Base-by-base conservation (phyloP, 2,329 filamentous ascomycete species). In the Colletotrichum higginsianum region DNA sequence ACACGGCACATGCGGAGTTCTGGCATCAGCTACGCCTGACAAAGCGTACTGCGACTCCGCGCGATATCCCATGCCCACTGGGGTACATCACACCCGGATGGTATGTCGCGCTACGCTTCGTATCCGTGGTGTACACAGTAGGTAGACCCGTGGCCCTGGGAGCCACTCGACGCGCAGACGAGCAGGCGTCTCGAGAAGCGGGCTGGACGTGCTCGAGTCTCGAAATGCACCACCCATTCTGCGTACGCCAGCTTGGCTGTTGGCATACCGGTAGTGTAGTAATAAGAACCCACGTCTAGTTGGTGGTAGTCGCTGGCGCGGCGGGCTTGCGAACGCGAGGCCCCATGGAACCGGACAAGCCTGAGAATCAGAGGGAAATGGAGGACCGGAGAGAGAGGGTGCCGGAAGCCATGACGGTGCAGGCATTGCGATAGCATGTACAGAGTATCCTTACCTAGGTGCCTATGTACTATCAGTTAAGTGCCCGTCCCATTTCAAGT, bases 21-120 rank as follows among this genome's bases (percentile, higher is more conserved):
- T 35, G 13, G 3, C 16, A 18, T 3, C 35, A 63, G 30, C 35
- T 30, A 35, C 49, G 38, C 26, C 61, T 38, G n/a, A 38, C 12
- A 21, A 30, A 55, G 44, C 15, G 11, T 46, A 26, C 40, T 9
- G 40, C 35, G 8, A 38, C 35, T 38, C 35, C 9, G 35, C 35
- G 35, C 23, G 21, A 65, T 21, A 44, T 58, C 21, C 23, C 30
- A 30, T 42, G 55, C 47, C 35, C 35, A 53, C 35, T 21, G 21
- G 26, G 26, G 21, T 9, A 44, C 23, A 57, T 49, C 15, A 44
- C 23, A 57, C 56, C 44, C 23, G 64, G 67, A 67, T 50, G 53
- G 47, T 35, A 67, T 47, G 61, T 67, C 30, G 56, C 67, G 63
- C 67, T 70, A 67, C 61, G 55, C 35, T 38, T 38, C 35, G 35